Base-by-base conservation (phyloP, 164 flowering plant genomes). In the Litsea cubeba region DNA sequence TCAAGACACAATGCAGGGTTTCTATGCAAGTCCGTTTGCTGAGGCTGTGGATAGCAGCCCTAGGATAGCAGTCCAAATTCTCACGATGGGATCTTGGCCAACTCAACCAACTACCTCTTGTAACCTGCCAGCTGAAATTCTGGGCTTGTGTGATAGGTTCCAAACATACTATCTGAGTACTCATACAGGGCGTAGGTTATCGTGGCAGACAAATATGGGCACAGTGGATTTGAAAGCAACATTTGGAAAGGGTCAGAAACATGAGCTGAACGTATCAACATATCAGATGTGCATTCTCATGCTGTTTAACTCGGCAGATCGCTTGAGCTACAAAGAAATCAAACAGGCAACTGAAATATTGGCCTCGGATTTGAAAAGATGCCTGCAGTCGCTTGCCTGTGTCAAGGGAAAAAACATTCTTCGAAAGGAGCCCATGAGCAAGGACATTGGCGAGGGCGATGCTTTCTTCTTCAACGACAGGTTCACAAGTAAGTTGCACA, bases 361-460 rank as follows among this genome's bases (percentile, higher is more conserved):
- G n/a, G 57, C 87, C 28, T 72, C 87, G 0, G 92, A 89, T 71
- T 69, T 89, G 74, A 89, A 85, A 76, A 80, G 92, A 76, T 87
- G 89, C 74, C 62, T 89, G 74, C 90, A 87, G 72, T 89, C 92
- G 20, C 74, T 89, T 28, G 90, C 90, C 11, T 85, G 85, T 60
- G 89, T 86, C 6, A 89, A 86, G 81, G 90, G 97, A 14, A 91
- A 87, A 77, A 91, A 91, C 77, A 89, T 91, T 25, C 89, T 95
- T 25, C 70, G 88, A 65, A 94, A 94, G 80, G 98, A 91, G 68
- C 98, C 98, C 11, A 92, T 92, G 97, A 90, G 98, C 80, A 91
- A 88, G 79, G 98, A 95, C 75, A 89, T 91, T 49, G 90, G 82
- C n/a, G 97, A 91, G 77, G 91, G 87, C 51, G 98, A 95, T 80